These are phyloP conservation scores for Yarrowia bubula DNA, from an alignment of 805 yeast genomes.

Conservation along the genomic window DNA sequence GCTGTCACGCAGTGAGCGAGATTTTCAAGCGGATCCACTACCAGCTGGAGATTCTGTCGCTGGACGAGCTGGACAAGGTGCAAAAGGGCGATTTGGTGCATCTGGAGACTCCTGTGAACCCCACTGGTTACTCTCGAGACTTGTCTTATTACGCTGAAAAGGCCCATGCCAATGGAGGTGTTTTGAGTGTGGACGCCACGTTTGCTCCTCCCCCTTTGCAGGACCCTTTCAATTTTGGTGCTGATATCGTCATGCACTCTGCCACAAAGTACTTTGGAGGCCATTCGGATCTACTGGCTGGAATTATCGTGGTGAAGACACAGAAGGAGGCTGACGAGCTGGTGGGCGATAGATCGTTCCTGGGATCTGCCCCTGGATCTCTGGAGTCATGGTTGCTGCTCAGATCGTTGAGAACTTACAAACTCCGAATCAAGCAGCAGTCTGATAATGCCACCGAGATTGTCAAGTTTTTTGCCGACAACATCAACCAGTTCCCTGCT, in stretches of 20 bases:
- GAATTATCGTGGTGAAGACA: conserved; percentile 68
- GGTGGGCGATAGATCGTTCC: conserved; percentile 58
- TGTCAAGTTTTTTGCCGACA: conserved; percentile 57
- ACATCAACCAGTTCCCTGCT: conserved; percentile 48
- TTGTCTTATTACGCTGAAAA: conserved; percentile 59
- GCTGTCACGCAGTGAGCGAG: conserved; percentile 68
- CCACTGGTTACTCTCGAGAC: conserved; percentile 67
- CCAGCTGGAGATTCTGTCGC: conserved; percentile 33
- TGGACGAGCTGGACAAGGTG: conserved; percentile 46
- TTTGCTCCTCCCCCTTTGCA: conserved; percentile 92
- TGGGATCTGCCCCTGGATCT: conserved; percentile 79
- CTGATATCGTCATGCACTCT: conserved; percentile 87
- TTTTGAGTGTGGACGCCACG: conserved; percentile 74
- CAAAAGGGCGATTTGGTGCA: conserved; percentile 73
- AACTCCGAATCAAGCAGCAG: conserved; percentile 67
- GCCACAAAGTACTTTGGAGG: conserved; percentile 95
- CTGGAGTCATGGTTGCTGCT: conserved; percentile 71
- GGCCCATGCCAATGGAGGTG: conserved; percentile 78
- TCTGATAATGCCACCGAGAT: conserved; percentile 58
- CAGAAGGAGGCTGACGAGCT: conserved; percentile 47
- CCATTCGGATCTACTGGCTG: conserved; percentile 88
- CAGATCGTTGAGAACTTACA: conserved; percentile 79
- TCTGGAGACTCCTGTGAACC: conserved; percentile 86
- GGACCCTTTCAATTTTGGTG: conserved; percentile 78
- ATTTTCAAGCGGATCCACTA: conserved; percentile 62